Percentiles rank a stretch among this genome's conserved stretches.
These are phyloP conservation scores for Lotmaria passim DNA, from an alignment of 208 protist genomes.

Conservation along the genomic window DNA sequence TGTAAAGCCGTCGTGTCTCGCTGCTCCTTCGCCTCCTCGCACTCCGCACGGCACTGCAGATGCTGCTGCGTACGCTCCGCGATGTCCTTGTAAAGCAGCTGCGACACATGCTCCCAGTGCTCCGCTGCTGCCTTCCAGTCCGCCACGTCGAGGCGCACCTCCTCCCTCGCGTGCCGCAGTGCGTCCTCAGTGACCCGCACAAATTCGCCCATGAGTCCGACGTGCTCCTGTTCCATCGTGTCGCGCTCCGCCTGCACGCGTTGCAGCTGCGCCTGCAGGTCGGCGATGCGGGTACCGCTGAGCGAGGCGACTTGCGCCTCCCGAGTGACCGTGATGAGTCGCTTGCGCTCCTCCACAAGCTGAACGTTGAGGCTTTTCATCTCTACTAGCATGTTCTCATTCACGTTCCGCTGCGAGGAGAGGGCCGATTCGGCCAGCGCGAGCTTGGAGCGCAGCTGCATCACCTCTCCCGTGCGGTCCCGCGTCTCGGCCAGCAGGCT, in stretches of 20 bases:
- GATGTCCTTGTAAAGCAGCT: conserved; percentile 90
- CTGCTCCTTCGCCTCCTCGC: conserved; percentile 79
- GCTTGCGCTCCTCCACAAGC: conserved; percentile 82
- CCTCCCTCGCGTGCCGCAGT: conserved; percentile 60
- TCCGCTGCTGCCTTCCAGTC: conserved; percentile 65
- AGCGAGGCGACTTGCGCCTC: conserved; percentile 57
- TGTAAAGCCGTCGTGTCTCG: conserved; percentile 62
- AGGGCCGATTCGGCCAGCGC: conserved; percentile 74
- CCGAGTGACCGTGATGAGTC: conserved; percentile 60
- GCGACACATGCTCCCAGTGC: conserved; percentile 88
- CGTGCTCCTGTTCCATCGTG: conserved; percentile 72
- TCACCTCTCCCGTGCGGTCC: conserved; percentile 64
- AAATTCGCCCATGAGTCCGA: conserved; percentile 78
- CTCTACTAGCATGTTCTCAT: conserved; percentile 87
- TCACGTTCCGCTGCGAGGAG: conserved; percentile 81
- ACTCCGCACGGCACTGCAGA: conserved; percentile 80
- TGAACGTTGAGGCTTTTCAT: conserved; percentile 76
- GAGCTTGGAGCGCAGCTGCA: conserved; percentile 73
- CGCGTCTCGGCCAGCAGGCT: conserved; percentile 64
- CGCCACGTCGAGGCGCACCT: conserved; percentile 66
- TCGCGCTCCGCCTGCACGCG: conserved; percentile 46
- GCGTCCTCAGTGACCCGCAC: conserved; percentile 75
- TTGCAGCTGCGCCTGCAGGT: conserved; percentile 60
- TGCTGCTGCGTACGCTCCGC: conserved; percentile 77
- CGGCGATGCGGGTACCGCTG: conserved; percentile 35